Base-by-base conservation (phyloP, 352 stramenopile species). In the Globisporangium ultimum region DNA sequence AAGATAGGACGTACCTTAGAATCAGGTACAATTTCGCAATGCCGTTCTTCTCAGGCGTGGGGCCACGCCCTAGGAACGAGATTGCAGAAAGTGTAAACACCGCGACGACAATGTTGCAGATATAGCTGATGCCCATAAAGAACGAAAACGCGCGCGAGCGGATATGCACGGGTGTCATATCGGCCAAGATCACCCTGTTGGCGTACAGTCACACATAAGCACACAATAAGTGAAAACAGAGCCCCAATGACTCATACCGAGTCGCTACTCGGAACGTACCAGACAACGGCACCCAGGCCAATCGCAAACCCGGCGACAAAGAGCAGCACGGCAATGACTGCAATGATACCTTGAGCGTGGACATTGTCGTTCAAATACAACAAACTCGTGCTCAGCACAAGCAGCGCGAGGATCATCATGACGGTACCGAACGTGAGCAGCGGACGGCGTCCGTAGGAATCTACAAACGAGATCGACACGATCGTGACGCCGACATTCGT, bases 141-240 rank as follows among this genome's bases (percentile, higher is more conserved):
- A 97, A 68, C 32, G 80, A 72, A 38, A 96, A 93, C 24, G 86
- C 88, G 34, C 78, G 86, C 15, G 83, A 84, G 17, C 89, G 81
- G 36, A 97, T 88, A 46, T 90, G 71, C 38, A 94, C 91, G 0
- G 87, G 87, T 7, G 93, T 95, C 53, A 97, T 93, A 48, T 97
- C 88, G 17, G 78, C 80, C 22, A 97, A 63, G 18, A 96, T 70
- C 14, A 96, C 81, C 87, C 86, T 95, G 32, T 47, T 38, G 53
- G 53, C 59, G 40, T 34, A 60, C 34, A 61, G 22, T 18, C 42
- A 56, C 24, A 24, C 55, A 48, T 1, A 53, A 49, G n/a, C 43
- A 45, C 10, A 15, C 32, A 47, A 14, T 66, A 22, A 52, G 51
- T 36, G 24, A 28, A 47, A 3, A 10, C 17, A 36, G 10, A 10